Percentiles rank a stretch among this genome's conserved stretches.
phyloP scores from a whole-genome alignment of 2,329 filamentous ascomycete species.

The Huntiella bhutanensis region DNA sequence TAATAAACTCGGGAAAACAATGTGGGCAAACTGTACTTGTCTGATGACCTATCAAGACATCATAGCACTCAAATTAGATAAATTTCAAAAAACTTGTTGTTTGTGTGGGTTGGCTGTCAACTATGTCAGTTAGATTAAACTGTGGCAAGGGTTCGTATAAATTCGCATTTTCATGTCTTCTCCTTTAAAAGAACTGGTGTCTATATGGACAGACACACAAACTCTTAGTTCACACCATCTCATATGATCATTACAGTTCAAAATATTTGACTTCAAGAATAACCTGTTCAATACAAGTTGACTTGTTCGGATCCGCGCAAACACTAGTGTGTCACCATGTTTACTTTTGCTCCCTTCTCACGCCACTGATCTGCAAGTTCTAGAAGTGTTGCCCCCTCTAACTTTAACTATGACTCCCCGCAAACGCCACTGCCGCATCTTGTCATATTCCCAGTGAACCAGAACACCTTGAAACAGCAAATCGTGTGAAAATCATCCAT shows the following conservation, averaged over 20 bases:
- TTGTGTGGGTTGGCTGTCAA: no score
- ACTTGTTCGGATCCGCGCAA: not conserved
- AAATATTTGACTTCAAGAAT: not conserved
- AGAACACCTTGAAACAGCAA: not conserved
- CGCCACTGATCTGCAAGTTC: not conserved
- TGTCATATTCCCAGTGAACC: not conserved
- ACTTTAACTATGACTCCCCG: not conserved
- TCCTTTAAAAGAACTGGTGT: not conserved
- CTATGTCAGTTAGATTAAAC: no score
- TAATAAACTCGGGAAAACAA: no score
- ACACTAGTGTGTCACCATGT: not conserved
- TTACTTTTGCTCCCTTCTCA: not conserved
- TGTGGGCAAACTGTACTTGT: no score
- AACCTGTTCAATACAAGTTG: not conserved
- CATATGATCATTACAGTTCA: not conserved
- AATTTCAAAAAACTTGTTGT: no score
- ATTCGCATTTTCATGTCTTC: no score
- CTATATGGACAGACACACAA: not conserved
- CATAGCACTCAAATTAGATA: no score
- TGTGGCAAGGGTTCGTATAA: no score
- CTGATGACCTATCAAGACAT: no score
- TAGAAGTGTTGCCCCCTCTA: not conserved
- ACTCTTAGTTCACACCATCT: not conserved
- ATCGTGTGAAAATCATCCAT: not conserved
- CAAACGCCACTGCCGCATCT: not conserved